phyloP scores from a whole-genome alignment of 2,329 filamentous ascomycete species.

The Setomelanomma holmii region DNA sequence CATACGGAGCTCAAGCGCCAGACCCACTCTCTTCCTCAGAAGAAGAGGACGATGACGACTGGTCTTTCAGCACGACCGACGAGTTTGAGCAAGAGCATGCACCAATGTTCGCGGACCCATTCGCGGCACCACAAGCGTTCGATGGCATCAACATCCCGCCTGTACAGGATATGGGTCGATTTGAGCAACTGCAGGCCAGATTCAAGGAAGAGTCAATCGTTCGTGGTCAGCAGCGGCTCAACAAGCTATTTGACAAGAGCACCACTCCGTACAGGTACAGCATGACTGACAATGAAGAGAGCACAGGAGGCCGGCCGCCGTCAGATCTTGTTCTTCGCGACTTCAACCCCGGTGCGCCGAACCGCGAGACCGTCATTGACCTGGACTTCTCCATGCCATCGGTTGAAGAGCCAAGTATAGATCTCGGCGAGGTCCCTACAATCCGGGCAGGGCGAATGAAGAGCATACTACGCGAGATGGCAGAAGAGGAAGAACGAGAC shows the following conservation, averaged over 20 bases:
- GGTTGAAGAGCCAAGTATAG: slow-evolving; percentile 49
- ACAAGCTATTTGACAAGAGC: slow-evolving; percentile 64
- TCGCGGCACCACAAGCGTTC: slow-evolving; percentile 43
- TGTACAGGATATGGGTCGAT: slow-evolving; percentile 38
- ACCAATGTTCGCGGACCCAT: slow-evolving; percentile 54
- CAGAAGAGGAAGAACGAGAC: slow-evolving; percentile 49
- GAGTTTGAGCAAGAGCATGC: slow-evolving; percentile 60
- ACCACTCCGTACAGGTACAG: slow-evolving; percentile 66
- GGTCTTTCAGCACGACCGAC: slow-evolving; percentile 71
- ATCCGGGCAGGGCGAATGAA: slow-evolving; percentile 63
- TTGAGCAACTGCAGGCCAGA: slow-evolving; percentile 53
- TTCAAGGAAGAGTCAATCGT: slow-evolving; percentile 65
- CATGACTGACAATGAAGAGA: slow-evolving; percentile 56
- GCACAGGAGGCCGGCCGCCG: slow-evolving; percentile 50
- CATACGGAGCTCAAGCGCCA: slow-evolving; percentile 64
- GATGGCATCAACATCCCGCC: slow-evolving; percentile 49
- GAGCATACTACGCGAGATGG: slow-evolving; percentile 52
- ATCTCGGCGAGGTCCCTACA: slow-evolving; percentile 60
- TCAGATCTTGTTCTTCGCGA: slow-evolving; percentile 64
- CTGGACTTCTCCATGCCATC: slow-evolving; percentile 60
- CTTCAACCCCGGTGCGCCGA: slow-evolving; percentile 50
- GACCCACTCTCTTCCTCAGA: slow-evolving; percentile 52
- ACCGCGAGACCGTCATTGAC: slow-evolving; percentile 63
- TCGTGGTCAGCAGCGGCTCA: slow-evolving; percentile 63
- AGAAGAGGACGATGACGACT: slow-evolving; percentile 58